phyloP scores from a whole-genome alignment of 2,329 filamentous ascomycete genomes.

The Scedosporium dehoogii region DNA sequence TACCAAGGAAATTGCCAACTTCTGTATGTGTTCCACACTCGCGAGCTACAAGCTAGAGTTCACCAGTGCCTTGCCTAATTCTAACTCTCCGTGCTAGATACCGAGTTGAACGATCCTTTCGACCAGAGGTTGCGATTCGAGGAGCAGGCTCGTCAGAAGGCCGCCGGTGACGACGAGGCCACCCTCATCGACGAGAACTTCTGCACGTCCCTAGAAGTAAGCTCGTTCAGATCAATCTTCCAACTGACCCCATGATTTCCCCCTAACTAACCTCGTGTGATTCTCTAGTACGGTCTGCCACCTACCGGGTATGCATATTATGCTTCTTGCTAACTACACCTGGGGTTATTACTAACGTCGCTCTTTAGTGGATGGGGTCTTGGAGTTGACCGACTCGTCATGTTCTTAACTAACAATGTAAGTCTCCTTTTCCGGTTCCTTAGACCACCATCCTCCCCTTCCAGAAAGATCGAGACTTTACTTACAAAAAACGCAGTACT shows the following conservation, averaged over 20 bases:
- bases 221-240: background rate
- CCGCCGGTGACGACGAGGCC: slow-evolving; percentile 92
- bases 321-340: background rate
- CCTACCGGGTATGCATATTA: slow-evolving; percentile 48
- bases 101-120: slow-evolving; percentile 86
- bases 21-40: slow-evolving; percentile 34
- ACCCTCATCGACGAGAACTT: slow-evolving; percentile 96
- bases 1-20: slow-evolving; percentile 73
- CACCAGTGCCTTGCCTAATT: slow-evolving; percentile 1
- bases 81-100: slow-evolving; percentile 37
- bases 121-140: slow-evolving; percentile 80
- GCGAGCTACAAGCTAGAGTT: slow-evolving; percentile 10
- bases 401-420: slow-evolving; percentile 90
- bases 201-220: slow-evolving; percentile 66
- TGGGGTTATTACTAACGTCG: background rate
- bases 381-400: slow-evolving; percentile 87
- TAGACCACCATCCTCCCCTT: background rate
- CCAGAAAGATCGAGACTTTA: background rate
- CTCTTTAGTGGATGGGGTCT: slow-evolving; percentile 70
- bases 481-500: slow-evolving; percentile 32
- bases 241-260: no score
- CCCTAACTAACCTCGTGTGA: background rate
- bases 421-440: background rate
- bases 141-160: slow-evolving; percentile 94
- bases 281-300: slow-evolving; percentile 59